Base-by-base conservation (phyloP, 805 yeast species). In the Metahyphopichia silvanorum region DNA sequence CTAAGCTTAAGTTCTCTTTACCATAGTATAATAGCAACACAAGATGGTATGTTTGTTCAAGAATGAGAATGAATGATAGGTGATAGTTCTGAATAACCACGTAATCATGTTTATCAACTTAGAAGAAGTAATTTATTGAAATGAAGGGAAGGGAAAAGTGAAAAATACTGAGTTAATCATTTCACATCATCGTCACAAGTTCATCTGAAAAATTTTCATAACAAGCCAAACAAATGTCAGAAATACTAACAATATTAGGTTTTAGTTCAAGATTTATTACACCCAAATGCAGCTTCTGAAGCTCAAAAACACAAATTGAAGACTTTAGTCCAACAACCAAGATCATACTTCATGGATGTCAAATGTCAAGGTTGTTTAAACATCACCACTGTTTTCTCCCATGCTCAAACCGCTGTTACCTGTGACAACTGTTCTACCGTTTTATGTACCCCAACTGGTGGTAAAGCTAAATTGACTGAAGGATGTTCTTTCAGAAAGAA, bases 221-320 rank as follows among this genome's bases (percentile, higher is more conserved):
- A 21, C 10, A 11, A 9, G 22, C 22, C 22, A 21, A 21, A 21
- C 22, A 11, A 21, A 21, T 11, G 22, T 9, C 9, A 21, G 19
- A 16, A 10, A 19, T 21, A 38, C 21, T 20, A 25, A 36, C 30
- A 27, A 43, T 27, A 17, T 42, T 44, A 27, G 69, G 69, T 62
- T 57, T 62, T 62, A 59, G 67, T 60, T 53, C 63, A 61, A 50
- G 69, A 62, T 57, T 60, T 62, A 50, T 62, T 62, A 51, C 56
- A 62, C 60, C 68, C 68, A 37, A 46, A 46, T 48, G 54, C 64
- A 37, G 61, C 59, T 38, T 43, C 66, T 27, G 67, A 61, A 50
- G 59, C 61, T 38, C 57, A 55, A 35, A 46, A 56, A 46, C 57
- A 62, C 55, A 62, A 62, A 40, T 51, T 57, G 51, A 62, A 62